Evolutionary conservation across 768 basidiomycete genomes (phyloP), one percentile per base, ranked within the genome.

Genomic region (Pleurotus pulmonarius): DNA sequence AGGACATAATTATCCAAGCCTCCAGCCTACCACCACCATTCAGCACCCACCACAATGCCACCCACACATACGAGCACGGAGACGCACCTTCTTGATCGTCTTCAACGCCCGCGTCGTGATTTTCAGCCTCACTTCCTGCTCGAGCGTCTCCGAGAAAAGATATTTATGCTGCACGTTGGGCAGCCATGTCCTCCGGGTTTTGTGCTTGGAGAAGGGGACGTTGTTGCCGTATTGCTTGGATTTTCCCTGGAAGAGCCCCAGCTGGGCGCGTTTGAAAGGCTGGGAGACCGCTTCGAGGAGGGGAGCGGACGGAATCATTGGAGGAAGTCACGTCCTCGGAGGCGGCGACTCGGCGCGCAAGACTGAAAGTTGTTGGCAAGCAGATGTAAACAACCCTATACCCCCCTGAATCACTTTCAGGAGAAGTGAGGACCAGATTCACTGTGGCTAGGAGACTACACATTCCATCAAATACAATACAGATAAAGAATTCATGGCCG

Each of bases 191-290:
- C 93, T 78, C 49, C 89, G 86, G 22, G 94, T 94, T 75, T 94
- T 94, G 68, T 88, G 82, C 67, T 87, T 87, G 20, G 92, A 94
- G 70, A 92, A 88, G 0, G 93, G 92, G 47, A 94, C 91, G 65
- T 87, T 94, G 77, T 94, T 94, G 22, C 93, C 93, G 61, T 84
- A 84, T 64, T 85, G 86, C 63, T 86, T 90, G 55, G 75, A 82
- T 67, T 86, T 88, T 13, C 92, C 92, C 55, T 92, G 90, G 66
- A 89, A 94, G 1, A 95, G 84, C 55, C 92, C 92, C 2, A 83
- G 73, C 62, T 92, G 85, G 1, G 89, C 74, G 43, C 90, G 87
- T 67, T 92, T 94, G 74, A 92, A 92, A 6, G 89, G 87, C 59
- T 82, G 79, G 25, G 88, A 81, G 60, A 83, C 65, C 18, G 51